Conservation (phyloP, 495 filamentous ascomycete species). For the Annulohypoxylon moriforme region DNA sequence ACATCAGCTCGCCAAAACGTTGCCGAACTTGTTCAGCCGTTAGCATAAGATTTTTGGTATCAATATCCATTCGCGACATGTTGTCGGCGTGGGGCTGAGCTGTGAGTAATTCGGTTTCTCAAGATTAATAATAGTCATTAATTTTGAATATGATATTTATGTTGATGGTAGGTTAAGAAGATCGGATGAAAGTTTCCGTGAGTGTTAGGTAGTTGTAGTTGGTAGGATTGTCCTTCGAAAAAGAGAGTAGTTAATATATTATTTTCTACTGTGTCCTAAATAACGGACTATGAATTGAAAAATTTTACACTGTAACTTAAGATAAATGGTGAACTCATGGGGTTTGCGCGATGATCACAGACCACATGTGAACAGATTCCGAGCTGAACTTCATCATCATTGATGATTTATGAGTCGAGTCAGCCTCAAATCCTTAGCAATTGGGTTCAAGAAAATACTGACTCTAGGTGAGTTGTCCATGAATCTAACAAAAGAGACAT, state of each 20-base stretch:
- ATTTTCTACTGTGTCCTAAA: neutral
- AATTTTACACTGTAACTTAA: neutral
- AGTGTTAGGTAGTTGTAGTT: neutral
- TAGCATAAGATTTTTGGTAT: neutral
- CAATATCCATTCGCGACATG: neutral
- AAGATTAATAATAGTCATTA: neutral
- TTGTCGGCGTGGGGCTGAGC: neutral
- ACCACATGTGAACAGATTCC: neutral
- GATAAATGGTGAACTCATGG: neutral
- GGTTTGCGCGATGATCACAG: neutral
- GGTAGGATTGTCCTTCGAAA: neutral
- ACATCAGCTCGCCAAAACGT: neutral
- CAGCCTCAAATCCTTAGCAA: neutral
- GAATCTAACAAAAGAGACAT: neutral
- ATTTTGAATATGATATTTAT: neutral
- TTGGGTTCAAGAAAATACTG: neutral
- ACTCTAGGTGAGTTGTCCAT: neutral
- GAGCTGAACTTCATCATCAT: neutral
- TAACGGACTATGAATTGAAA: neutral
- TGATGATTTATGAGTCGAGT: neutral
- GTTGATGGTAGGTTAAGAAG: neutral
- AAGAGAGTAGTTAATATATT: neutral
- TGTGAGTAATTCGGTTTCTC: neutral
- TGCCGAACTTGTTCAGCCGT: constrained; percentile 14
- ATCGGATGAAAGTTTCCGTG: neutral